These are phyloP conservation scores for Nemophila menziesii DNA, from an alignment of 257 asterid species.

Conservation along the genomic window DNA sequence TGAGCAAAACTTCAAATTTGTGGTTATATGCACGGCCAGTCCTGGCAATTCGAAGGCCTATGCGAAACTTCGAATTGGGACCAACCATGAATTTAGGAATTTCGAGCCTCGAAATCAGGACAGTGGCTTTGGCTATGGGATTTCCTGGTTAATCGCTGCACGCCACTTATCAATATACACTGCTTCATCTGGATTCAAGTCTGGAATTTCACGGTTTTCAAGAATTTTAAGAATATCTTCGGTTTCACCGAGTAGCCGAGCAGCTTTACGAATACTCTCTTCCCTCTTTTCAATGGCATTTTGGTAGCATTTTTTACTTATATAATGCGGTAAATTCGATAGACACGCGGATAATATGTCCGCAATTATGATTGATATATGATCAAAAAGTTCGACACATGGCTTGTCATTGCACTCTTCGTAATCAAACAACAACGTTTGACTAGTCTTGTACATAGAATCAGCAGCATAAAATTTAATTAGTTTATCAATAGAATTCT, in stretches of 20 bases:
- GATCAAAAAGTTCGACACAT: conserved; percentile 12
- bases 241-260: conserved; percentile 19
- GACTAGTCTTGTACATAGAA: conserved; percentile 22
- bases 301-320: conserved; percentile 17
- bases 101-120: no score
- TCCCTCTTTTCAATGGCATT: conserved; percentile 19
- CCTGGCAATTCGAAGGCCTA: no score
- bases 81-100: no score
- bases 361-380: conserved; percentile 15
- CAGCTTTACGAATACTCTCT: conserved; percentile 16
- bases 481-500: conserved; percentile 20
- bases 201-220: conserved; percentile 9
- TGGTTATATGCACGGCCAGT: no score
- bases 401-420: background rate
- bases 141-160: conserved; percentile 4
- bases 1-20: no score
- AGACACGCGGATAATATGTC: conserved; percentile 21
- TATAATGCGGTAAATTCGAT: conserved; percentile 11
- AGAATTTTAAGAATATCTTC: conserved; percentile 20
- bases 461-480: conserved; percentile 15
- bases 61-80: no score
- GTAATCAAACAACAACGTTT: conserved; percentile 1
- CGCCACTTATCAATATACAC: conserved; percentile 22
- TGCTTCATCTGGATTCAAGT: conserved; percentile 13
- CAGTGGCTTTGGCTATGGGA: no score